Evolutionary conservation across 352 stramenopile species (phyloP).

Genomic region (Aphanomyces cochlioides): DNA sequence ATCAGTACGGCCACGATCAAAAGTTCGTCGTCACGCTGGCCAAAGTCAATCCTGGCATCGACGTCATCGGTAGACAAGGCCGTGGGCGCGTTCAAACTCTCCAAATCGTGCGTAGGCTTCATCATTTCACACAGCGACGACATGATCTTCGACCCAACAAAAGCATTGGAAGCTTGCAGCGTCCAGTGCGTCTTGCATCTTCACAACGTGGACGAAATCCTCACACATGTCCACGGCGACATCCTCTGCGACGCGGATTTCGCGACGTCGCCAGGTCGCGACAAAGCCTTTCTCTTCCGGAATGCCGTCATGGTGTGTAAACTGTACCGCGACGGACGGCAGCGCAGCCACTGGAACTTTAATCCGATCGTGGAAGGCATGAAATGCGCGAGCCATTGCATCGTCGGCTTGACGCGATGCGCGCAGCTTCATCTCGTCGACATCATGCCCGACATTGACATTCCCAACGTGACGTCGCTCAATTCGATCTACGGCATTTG

Average conservation of each 20-base stretch:
- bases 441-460: constrained; percentile 67
- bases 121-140: constrained; percentile 27
- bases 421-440: constrained; percentile 63
- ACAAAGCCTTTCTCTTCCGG: background rate
- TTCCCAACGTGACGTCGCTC: constrained; percentile 56
- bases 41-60: constrained; percentile 16
- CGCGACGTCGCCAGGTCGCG: background rate
- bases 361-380: constrained; percentile 39
- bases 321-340: constrained; percentile 43
- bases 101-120: constrained; percentile 5
- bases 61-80: constrained; percentile 21
- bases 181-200: constrained; percentile 5
- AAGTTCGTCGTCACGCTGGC: constrained; percentile 25
- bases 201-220: background rate
- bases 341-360: constrained; percentile 42
- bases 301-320: constrained; percentile 57
- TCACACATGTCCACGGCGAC: constrained; percentile 4
- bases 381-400: constrained; percentile 45
- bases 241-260: constrained; percentile 7
- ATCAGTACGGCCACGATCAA: constrained; percentile 28
- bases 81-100: too few species aligned
- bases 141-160: constrained; percentile 13
- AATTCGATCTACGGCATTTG: constrained; percentile 60
- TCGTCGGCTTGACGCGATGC: constrained; percentile 41
- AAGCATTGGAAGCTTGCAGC: background rate